Conservation (phyloP, 768 basidiomycete genomes). For the Boletus vinaceobasis region DNA sequence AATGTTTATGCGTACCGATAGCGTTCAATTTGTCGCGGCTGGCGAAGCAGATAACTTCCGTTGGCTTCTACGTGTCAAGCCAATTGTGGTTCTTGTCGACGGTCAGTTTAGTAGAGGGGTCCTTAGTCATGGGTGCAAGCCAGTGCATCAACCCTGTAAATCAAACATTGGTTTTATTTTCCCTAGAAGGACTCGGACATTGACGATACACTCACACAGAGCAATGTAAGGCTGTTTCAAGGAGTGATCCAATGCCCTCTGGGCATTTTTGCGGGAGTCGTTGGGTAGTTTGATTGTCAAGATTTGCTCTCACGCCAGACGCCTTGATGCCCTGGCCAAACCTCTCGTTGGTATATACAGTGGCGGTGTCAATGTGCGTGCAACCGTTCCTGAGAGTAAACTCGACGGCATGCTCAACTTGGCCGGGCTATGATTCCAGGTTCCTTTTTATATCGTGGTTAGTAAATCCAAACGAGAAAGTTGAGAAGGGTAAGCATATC, state of each 20-base stretch:
- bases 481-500: conserved; percentile 31
- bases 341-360: too few species aligned
- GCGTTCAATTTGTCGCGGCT: conserved; percentile 69
- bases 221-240: conserved; percentile 74
- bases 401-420: too few species aligned
- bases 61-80: conserved; percentile 72
- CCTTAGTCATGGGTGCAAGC: conserved; percentile 66
- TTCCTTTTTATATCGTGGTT: conserved; percentile 37
- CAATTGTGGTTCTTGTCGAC: conserved; percentile 57
- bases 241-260: conserved; percentile 59
- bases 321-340: too few species aligned
- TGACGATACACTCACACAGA: conserved; percentile 50
- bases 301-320: too few species aligned
- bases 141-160: conserved; percentile 69
- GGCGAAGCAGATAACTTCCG: conserved; percentile 63
- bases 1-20: conserved; percentile 45
- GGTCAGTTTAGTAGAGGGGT: conserved; percentile 28
- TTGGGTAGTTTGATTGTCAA: conserved; percentile 68
- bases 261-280: conserved; percentile 53
- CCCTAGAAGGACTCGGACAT: background rate
- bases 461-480: background rate
- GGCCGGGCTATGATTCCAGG: conserved; percentile 71
- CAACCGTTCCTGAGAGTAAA: too few species aligned
- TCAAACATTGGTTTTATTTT: conserved; percentile 64
- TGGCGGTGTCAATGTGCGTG: too few species aligned